These are phyloP conservation scores for Periconia sp. DNA, from an alignment of 2,329 filamentous ascomycete species.

Conservation along the genomic window DNA sequence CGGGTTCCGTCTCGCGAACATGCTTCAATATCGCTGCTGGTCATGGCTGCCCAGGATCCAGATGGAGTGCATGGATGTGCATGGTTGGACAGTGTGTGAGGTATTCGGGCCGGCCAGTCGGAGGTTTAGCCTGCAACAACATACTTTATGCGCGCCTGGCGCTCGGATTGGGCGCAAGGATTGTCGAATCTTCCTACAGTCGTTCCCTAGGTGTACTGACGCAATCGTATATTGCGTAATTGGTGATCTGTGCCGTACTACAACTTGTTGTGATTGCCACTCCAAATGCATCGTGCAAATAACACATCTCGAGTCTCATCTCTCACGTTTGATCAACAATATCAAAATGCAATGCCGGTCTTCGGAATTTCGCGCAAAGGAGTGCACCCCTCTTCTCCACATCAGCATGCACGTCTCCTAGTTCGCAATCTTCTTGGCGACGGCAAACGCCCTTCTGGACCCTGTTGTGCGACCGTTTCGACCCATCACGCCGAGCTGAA, in stretches of 20 bases:
- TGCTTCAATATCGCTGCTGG: conserved; percentile 10
- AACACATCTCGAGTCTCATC: not conserved
- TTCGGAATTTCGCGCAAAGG: not conserved
- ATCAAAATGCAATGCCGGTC: not conserved
- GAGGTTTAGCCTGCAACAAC: conserved; percentile 21
- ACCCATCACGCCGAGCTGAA: no score
- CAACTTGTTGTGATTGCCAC: conserved; percentile 6
- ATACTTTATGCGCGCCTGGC: conserved; percentile 19
- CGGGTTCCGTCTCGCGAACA: not conserved
- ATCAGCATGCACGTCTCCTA: no score
- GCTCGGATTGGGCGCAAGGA: conserved; percentile 2
- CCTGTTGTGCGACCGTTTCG: no score
- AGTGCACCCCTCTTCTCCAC: not conserved
- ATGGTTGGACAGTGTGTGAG: conserved; percentile 15
- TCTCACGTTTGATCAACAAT: not conserved
- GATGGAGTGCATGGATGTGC: conserved; percentile 22
- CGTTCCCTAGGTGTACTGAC: conserved; percentile 4
- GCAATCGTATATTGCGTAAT: conserved; percentile 3
- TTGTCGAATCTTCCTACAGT: conserved; percentile 6
- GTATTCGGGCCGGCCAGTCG: conserved; percentile 17
- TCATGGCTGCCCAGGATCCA: conserved; percentile 11
- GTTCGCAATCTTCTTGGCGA: no score
- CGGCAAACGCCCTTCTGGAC: no score
- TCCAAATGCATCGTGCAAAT: not conserved
- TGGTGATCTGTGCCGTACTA: conserved; percentile 7